These are phyloP conservation scores for Erodium trifolium DNA, from an alignment of 441 rosid genomes.

Conservation along the genomic window DNA sequence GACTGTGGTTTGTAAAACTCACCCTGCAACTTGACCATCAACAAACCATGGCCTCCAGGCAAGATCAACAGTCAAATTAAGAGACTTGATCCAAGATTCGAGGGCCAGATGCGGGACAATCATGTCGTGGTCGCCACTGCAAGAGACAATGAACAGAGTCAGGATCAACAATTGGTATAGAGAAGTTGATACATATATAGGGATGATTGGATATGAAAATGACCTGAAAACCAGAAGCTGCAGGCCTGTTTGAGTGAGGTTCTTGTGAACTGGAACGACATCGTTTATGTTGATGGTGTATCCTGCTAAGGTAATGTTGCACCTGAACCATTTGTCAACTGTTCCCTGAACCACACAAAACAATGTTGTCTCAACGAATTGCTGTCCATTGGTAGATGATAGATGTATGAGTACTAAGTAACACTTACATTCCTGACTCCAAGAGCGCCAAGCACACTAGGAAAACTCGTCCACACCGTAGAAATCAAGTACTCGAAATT, in stretches of 20 bases:
- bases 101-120: too few relatives aligned
- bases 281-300: background rate
- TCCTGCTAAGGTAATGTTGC: constrained; percentile 1
- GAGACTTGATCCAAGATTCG: too few relatives aligned
- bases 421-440: background rate
- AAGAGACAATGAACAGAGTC: too few relatives aligned
- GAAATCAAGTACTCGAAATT: background rate
- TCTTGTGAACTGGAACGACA: background rate
- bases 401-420: too few relatives aligned
- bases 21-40: too few relatives aligned
- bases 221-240: background rate
- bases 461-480: background rate
- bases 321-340: background rate
- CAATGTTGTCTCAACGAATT: background rate
- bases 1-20: too few relatives aligned
- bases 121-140: background rate
- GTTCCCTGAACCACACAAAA: background rate
- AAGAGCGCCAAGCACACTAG: background rate
- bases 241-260: background rate
- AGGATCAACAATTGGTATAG: too few relatives aligned
- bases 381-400: background rate
- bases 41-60: too few relatives aligned
- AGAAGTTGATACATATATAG: too few relatives aligned
- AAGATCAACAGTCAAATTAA: too few relatives aligned
- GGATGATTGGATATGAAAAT: background rate